phyloP scores from a whole-genome alignment of 176 grass and related monocot species.

The Juncus inflexus region DNA sequence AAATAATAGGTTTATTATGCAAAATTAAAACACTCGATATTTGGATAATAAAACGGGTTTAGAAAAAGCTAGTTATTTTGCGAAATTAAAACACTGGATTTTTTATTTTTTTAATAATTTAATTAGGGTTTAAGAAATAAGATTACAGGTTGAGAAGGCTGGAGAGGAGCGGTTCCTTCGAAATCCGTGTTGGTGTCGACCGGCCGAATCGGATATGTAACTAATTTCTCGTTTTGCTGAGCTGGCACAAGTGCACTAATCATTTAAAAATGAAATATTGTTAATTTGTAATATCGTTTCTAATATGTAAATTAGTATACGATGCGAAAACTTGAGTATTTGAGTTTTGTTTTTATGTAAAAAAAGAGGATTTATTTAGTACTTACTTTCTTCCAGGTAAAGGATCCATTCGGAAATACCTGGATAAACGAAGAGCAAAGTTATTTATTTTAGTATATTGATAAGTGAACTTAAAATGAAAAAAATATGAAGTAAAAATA shows the following conservation, averaged over 20 bases:
- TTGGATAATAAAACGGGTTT: not conserved
- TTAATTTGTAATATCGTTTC: constrained; percentile 10
- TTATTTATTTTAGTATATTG: no score
- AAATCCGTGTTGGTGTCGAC: constrained; percentile 93
- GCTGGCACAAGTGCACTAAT: constrained; percentile 74
- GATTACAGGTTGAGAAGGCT: constrained; percentile 82
- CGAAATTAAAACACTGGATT: not conserved
- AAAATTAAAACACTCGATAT: no score
- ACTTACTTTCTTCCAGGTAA: constrained; percentile 97
- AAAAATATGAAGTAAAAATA: not conserved
- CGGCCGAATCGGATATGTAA: constrained; percentile 77
- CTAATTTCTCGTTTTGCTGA: constrained; percentile 79
- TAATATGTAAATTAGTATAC: not conserved
- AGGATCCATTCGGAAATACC: constrained; percentile 96
- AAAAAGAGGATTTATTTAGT: constrained; percentile 12
- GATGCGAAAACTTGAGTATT: not conserved
- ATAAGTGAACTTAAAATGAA: not conserved
- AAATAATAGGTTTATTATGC: no score
- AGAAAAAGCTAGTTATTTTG: not conserved
- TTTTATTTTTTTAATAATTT: not conserved
- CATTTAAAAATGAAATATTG: constrained; percentile 26
- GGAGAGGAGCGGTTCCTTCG: constrained; percentile 89
- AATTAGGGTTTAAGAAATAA: constrained; percentile 11
- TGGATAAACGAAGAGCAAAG: constrained; percentile 31
- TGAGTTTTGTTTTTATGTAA: constrained; percentile 8